phyloP scores from a whole-genome alignment of 129 eudicot species.

The Silybum marianum region DNA sequence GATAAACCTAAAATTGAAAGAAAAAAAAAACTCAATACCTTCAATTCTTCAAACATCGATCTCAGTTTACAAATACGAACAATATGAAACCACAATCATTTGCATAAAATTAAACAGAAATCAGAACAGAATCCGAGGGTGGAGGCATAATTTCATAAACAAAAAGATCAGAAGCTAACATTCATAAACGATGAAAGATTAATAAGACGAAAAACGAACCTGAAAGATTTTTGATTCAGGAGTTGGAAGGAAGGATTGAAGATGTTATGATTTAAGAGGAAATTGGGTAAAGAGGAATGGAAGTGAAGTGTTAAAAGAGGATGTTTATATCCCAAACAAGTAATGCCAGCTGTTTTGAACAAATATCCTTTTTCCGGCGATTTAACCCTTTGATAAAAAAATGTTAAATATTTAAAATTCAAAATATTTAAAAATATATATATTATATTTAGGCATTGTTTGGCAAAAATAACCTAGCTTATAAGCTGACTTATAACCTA shows the following conservation, averaged over 20 bases:
- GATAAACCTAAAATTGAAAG: neutral
- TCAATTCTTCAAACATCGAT: neutral
- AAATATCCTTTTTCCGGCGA: neutral
- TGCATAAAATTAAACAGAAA: neutral
- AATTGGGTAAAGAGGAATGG: neutral
- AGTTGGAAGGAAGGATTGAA: neutral
- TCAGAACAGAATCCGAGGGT: neutral
- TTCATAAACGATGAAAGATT: neutral
- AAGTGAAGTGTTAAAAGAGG: neutral
- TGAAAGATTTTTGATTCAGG: neutral
- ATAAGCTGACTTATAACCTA: too few relatives aligned
- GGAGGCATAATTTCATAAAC: neutral
- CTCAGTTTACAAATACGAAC: conserved; percentile 1
- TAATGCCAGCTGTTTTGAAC: conserved; percentile 23
- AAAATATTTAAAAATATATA: too few relatives aligned
- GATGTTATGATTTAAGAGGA: neutral
- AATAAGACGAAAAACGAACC: conserved; percentile 8
- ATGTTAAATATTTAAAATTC: too few relatives aligned
- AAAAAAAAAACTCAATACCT: neutral
- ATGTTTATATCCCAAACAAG: neutral
- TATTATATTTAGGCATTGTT: too few relatives aligned
- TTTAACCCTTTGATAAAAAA: too few relatives aligned
- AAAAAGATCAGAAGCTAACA: neutral
- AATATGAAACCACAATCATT: neutral
- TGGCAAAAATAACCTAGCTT: too few relatives aligned